A percentile compares a stretch with the other conserved stretches of the same genome.
These are phyloP conservation scores for Globisporangium paroecandrum DNA, from an alignment of 352 stramenopile species.

Conservation along the genomic window DNA sequence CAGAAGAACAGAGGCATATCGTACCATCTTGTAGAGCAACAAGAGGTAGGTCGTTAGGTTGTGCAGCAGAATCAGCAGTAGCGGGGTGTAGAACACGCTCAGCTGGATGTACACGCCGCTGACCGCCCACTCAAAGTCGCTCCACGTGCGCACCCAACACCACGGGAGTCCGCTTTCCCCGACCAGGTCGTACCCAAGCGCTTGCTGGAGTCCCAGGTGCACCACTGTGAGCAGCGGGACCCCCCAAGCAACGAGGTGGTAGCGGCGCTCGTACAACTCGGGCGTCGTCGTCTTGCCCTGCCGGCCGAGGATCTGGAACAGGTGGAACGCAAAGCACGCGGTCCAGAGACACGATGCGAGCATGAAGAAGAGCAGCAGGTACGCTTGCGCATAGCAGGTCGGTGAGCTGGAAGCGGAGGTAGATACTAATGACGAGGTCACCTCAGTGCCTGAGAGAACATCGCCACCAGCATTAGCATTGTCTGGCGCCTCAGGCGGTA, in stretches of 20 bases:
- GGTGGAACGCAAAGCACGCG: constrained; percentile 72
- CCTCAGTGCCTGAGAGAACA: neutral
- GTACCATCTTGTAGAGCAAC: constrained; percentile 57
- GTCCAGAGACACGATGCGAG: constrained; percentile 72
- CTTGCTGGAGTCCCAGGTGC: constrained; percentile 43
- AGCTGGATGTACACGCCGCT: constrained; percentile 60
- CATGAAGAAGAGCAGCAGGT: constrained; percentile 62
- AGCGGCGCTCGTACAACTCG: constrained; percentile 65
- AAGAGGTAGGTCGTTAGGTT: constrained; percentile 61
- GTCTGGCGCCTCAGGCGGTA: constrained; percentile 19
- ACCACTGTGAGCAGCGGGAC: constrained; percentile 41
- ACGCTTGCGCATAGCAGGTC: constrained; percentile 33
- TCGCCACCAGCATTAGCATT: neutral
- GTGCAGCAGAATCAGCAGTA: constrained; percentile 49
- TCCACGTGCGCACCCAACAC: constrained; percentile 80
- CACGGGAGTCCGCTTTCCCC: constrained; percentile 63
- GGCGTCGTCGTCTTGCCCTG: constrained; percentile 33
- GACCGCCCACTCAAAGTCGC: constrained; percentile 43
- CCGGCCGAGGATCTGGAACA: constrained; percentile 62
- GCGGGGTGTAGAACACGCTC: constrained; percentile 52
- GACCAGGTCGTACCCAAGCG: constrained; percentile 44
- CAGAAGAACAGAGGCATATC: constrained; percentile 7
- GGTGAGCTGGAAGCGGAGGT: neutral
- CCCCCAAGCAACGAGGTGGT: constrained; percentile 68
- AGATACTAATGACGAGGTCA: neutral